Percentiles rank a stretch among this genome's conserved stretches.
Conservation (phyloP, 2,329 filamentous ascomycete species). For the Pseudophaeomoniella oleicola region DNA sequence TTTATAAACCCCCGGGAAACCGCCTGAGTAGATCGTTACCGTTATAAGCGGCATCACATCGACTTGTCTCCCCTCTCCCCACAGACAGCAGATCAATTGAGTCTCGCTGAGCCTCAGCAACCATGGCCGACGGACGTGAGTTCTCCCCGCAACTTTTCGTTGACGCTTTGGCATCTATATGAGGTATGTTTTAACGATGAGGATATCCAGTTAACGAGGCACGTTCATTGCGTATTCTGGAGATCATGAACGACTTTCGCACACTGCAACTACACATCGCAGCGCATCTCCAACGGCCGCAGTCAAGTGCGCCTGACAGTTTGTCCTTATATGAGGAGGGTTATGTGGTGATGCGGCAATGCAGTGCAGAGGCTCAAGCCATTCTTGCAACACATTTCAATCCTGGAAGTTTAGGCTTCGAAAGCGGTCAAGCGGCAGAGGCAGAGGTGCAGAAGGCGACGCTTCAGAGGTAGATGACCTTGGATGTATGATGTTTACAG, state of each 20-base stretch:
- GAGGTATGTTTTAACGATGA: no score
- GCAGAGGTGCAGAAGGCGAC: conserved; percentile 42
- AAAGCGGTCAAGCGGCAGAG: conserved; percentile 18
- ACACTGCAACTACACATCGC: conserved; percentile 44
- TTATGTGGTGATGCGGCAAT: conserved; percentile 42
- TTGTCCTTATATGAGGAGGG: conserved; percentile 43
- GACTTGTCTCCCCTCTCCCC: conserved; percentile 4
- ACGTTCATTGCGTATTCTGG: conserved; percentile 46
- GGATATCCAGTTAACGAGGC: conserved; percentile 43
- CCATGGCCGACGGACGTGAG: conserved; percentile 1
- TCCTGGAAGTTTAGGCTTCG: conserved; percentile 21
- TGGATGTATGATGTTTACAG: background rate
- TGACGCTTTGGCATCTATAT: no score
- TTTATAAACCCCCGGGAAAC: background rate
- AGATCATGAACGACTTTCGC: conserved; percentile 51
- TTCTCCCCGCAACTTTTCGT: no score
- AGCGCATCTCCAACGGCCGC: conserved; percentile 26
- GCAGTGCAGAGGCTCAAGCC: conserved; percentile 37
- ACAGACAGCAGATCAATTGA: conserved; percentile 1
- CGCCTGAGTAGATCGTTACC: background rate
- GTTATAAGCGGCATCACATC: no score
- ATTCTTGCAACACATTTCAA: conserved; percentile 40
- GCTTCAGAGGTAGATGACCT: conserved; percentile 33
- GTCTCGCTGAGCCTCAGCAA: background rate
- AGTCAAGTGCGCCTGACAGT: conserved; percentile 34